Conservation (phyloP, 495 filamentous ascomycete genomes). For the Annulohypoxylon nitens region DNA sequence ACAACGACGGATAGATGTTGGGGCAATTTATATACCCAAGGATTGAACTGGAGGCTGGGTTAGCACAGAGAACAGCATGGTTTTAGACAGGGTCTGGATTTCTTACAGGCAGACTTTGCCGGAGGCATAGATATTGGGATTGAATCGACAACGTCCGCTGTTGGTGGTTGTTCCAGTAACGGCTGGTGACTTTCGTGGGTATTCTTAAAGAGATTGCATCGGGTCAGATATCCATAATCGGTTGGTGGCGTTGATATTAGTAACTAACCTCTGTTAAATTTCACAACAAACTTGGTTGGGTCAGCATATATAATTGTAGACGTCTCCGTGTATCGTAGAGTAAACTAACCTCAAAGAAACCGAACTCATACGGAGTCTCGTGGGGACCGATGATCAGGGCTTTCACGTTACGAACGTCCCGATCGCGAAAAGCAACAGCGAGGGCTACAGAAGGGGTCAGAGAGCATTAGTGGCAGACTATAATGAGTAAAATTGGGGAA, state of each 20-base stretch:
- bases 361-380: conserved; percentile 95
- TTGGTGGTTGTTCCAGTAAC: conserved; percentile 89
- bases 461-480: conserved; percentile 27
- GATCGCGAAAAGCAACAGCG: conserved; percentile 86
- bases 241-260: background rate
- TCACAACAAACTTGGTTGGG: conserved; percentile 69
- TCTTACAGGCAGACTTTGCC: conserved; percentile 93
- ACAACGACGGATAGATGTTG: conserved; percentile 14
- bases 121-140: conserved; percentile 93
- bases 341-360: conserved; percentile 86
- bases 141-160: conserved; percentile 86
- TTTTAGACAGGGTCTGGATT: background rate
- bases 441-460: conserved; percentile 67
- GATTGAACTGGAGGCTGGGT: conserved; percentile 75
- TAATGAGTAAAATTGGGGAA: conserved; percentile 12
- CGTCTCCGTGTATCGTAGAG: background rate
- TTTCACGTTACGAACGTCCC: conserved; percentile 87
- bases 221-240: conserved; percentile 18
- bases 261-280: conserved; percentile 73
- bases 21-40: conserved; percentile 72
- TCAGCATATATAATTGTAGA: conserved; percentile 44
- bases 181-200: conserved; percentile 83
- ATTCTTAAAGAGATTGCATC: conserved; percentile 67
- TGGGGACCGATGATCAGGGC: conserved; percentile 94
- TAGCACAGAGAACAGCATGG: conserved; percentile 20